Evolutionary conservation across 176 grass and related monocot species (phyloP).

Genomic region (Oryza punctata): DNA sequence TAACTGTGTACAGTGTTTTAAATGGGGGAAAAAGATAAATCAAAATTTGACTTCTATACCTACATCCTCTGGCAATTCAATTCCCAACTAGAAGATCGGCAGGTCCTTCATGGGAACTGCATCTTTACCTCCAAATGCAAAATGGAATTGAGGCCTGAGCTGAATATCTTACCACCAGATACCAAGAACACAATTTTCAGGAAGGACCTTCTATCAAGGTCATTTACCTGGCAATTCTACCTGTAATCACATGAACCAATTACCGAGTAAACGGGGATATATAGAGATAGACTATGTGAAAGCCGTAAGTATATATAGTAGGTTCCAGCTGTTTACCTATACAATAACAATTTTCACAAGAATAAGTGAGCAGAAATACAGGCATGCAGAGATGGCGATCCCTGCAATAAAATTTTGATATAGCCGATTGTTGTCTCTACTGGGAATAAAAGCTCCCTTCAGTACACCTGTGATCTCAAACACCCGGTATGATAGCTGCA

Average conservation of each 20-base stretch:
- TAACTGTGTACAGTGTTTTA: constrained; percentile 25
- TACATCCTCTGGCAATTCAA: constrained; percentile 4
- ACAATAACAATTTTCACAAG: constrained; percentile 72
- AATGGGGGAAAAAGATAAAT: background rate
- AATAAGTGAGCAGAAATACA: constrained; percentile 78
- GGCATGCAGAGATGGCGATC: constrained; percentile 55
- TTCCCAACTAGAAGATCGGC: background rate
- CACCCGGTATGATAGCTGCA: constrained; percentile 79
- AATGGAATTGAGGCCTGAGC: constrained; percentile 24
- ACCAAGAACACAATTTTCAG: constrained; percentile 10
- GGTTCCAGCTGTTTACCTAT: constrained; percentile 57
- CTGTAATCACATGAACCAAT: background rate
- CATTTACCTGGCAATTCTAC: constrained; percentile 22
- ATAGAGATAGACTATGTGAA: background rate
- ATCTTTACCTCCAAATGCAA: constrained; percentile 3
- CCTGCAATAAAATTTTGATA: constrained; percentile 81
- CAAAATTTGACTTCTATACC: constrained; percentile 17
- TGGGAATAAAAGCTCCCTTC: constrained; percentile 71
- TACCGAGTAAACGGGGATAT: background rate
- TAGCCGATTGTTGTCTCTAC: constrained; percentile 76
- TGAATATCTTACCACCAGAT: constrained; percentile 6
- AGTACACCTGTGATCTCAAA: constrained; percentile 64
- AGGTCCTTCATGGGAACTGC: constrained; percentile 1
- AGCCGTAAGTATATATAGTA: background rate
- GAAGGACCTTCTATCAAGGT: background rate